phyloP scores from a whole-genome alignment of 441 rosid genomes.

The Populus hybrid region DNA sequence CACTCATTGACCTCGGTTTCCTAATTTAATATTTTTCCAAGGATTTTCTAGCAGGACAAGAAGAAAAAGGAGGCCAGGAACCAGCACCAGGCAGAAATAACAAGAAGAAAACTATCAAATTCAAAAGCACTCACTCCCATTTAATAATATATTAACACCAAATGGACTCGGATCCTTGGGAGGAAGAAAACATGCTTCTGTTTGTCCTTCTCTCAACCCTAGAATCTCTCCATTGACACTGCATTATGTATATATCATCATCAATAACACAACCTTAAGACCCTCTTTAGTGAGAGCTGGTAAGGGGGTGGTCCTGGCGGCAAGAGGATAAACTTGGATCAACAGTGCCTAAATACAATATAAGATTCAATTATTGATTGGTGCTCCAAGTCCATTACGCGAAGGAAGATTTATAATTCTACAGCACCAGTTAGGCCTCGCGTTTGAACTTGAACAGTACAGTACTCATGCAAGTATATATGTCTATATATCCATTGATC shows the following conservation, averaged over 20 bases:
- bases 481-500: neutral
- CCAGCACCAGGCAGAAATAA: slow-evolving; percentile 52
- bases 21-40: slow-evolving; percentile 20
- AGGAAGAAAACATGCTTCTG: slow-evolving; percentile 45
- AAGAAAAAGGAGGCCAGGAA: slow-evolving; percentile 39
- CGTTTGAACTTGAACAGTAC: neutral
- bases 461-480: neutral
- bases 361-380: slow-evolving; percentile 29
- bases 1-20: slow-evolving; percentile 55
- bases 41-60: slow-evolving; percentile 18
- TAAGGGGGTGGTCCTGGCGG: slow-evolving; percentile 20
- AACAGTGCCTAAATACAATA: slow-evolving; percentile 18
- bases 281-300: slow-evolving; percentile 49
- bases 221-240: slow-evolving; percentile 62
- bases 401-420: slow-evolving; percentile 5
- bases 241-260: slow-evolving; percentile 28
- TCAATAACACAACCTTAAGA: slow-evolving; percentile 15
- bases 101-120: slow-evolving; percentile 65
- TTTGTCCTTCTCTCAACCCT: slow-evolving; percentile 58
- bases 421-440: neutral
- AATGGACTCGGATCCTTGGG: slow-evolving; percentile 38
- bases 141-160: slow-evolving; percentile 23
- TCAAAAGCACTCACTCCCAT: slow-evolving; percentile 38
- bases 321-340: slow-evolving; percentile 45
- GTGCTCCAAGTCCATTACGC: slow-evolving; percentile 7